Conservation (phyloP, 2,329 filamentous ascomycete genomes). For the Ceratocystis harringtonii region DNA sequence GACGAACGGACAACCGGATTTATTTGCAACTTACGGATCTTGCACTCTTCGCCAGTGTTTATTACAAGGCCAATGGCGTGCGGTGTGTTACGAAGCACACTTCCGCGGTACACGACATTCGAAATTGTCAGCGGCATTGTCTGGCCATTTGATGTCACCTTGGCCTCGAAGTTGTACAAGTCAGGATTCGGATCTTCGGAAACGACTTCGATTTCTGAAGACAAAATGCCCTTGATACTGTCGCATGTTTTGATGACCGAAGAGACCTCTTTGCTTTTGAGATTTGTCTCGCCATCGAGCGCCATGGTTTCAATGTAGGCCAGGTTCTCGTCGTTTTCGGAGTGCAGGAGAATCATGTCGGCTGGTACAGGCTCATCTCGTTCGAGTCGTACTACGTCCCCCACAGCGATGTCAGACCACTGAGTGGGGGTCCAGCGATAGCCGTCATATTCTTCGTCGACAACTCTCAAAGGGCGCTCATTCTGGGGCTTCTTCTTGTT, state of each 20-base stretch:
- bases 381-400: conserved; percentile 33
- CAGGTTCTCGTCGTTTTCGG: conserved; percentile 59
- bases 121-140: conserved; percentile 58
- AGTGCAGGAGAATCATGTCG: conserved; percentile 65
- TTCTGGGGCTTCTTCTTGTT: conserved; percentile 28
- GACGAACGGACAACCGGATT: background rate
- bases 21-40: conserved; percentile 42
- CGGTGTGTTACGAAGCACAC: conserved; percentile 66
- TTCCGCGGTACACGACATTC: conserved; percentile 76
- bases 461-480: conserved; percentile 12
- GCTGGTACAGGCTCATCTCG: conserved; percentile 72
- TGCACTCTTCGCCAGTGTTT: conserved; percentile 82
- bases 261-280: conserved; percentile 60
- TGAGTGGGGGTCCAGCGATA: conserved; percentile 36
- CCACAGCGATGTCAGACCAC: conserved; percentile 36
- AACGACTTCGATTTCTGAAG: conserved; percentile 46
- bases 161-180: conserved; percentile 62
- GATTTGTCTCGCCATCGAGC: conserved; percentile 66
- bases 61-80: conserved; percentile 63
- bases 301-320: conserved; percentile 81
- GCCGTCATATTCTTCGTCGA: conserved; percentile 46
- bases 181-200: conserved; percentile 66
- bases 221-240: conserved; percentile 38
- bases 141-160: conserved; percentile 42
- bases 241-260: conserved; percentile 44